Evolutionary conservation across 2,329 filamentous ascomycete species (phyloP).

Genomic region (Stachybotrys chartarum): DNA sequence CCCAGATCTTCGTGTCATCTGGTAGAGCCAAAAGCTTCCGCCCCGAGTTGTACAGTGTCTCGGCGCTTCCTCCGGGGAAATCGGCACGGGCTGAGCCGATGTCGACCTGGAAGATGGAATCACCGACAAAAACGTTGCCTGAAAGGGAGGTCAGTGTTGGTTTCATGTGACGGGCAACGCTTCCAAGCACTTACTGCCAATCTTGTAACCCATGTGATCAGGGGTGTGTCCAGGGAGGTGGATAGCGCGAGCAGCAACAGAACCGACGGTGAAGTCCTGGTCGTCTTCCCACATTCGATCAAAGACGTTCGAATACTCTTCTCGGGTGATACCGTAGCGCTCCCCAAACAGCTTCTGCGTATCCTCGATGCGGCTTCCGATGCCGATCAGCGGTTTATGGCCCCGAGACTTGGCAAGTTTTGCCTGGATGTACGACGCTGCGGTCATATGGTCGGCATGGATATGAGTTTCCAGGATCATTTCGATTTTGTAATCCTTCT

Average conservation of each 20-base stretch:
- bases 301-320: slow-evolving; percentile 39
- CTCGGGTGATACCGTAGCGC: slow-evolving; percentile 35
- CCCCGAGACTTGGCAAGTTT: slow-evolving; percentile 26
- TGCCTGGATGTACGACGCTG: slow-evolving; percentile 47
- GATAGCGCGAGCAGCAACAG: slow-evolving; percentile 33
- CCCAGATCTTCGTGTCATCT: slow-evolving; percentile 40
- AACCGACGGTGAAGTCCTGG: slow-evolving; percentile 42
- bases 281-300: slow-evolving; percentile 44
- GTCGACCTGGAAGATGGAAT: slow-evolving; percentile 45
- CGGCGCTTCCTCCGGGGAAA: slow-evolving; percentile 44
- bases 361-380: slow-evolving; percentile 41
- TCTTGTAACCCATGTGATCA: slow-evolving; percentile 49
- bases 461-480: slow-evolving; percentile 54
- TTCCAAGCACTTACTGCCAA: slow-evolving; percentile 29
- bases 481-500: slow-evolving; percentile 38
- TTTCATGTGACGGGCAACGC: not conserved
- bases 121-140: slow-evolving; percentile 43
- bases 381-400: slow-evolving; percentile 35
- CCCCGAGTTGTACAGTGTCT: slow-evolving; percentile 34
- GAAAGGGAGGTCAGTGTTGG: too few relatives aligned
- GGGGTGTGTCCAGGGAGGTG: slow-evolving; percentile 54
- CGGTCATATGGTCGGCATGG: slow-evolving; percentile 53
- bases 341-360: slow-evolving; percentile 42
- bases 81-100: slow-evolving; percentile 47
- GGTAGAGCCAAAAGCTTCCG: slow-evolving; percentile 34